Evolutionary conservation across 2,329 filamentous ascomycete genomes (phyloP), one percentile per base, ranked within the genome.

Genomic region (Pseudogymnoascus sp.): DNA sequence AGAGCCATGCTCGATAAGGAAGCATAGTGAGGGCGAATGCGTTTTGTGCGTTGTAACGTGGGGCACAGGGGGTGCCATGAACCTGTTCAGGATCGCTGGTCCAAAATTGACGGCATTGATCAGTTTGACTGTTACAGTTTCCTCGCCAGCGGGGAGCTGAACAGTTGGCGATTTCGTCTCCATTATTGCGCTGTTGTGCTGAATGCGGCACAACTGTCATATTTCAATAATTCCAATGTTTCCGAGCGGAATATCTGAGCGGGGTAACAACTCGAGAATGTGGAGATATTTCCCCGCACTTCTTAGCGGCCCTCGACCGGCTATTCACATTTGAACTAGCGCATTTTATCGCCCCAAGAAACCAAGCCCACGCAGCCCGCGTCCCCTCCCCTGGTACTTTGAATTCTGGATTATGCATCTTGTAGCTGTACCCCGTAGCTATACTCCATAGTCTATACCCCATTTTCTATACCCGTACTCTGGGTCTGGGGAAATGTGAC

Each of bases 1-100:
- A 6, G 60, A 62, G n/a, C n/a, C 23, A 58, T 66, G 65, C 45
- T 66, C 64, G 19, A 67, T 60, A 38, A 67, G 60, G 29, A 67
- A 67, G 10, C 52, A 64, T 31, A 64, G 58, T 10, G 39, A 43
- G 16, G 63, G 63, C 8, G 33, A 31, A 16, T 52, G n/a, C 6
- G 16, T 62, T 26, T 23, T 55, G 19, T 16, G 62, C 43, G 62
- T 55, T 33, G 45, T 55, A n/a, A 60, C 33, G 19, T 16, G 31
- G 11, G 62, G 62, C 6, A 65, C 62, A 12, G 37, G 19, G 14
- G 64, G 62, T 8, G 23, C 55, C 62, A 65, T 62, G 35, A 62
- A 64, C 38, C 45, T 55, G n/a, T 19, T 55, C 14, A 55, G 26
- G 33, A 31, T 19, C n/a, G 45, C 45, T 33, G 45, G 45, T 33